Evolutionary conservation across 768 basidiomycete species (phyloP), one percentile per base, ranked within the genome.

Genomic region (Macrolepiota fuliginosa): DNA sequence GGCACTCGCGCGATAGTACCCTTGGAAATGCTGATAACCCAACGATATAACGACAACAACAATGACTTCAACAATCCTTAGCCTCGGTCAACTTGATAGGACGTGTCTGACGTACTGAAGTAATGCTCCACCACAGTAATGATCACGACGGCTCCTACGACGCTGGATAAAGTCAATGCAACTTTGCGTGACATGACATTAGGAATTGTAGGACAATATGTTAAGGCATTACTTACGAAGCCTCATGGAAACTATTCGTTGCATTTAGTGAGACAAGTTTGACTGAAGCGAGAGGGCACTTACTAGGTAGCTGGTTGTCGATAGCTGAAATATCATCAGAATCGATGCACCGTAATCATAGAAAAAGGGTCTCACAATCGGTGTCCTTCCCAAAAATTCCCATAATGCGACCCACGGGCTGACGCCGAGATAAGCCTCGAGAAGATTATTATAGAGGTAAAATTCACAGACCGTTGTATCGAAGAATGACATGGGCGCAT

Each of bases 401-500:
- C 29, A 86, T 71, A 24, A 87, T 83, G 32, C 87, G 82, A 19
- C 87, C 87, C 67, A 80, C 76, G 0, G 85, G 85, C 84, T 84
- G 61, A 35, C n/a, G 40, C 25, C 9, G 39, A n/a, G 35, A 10
- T 56, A 19, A 59, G n/a, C 27, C 29, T 0, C 24, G 7, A 13
- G 50, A 9, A 53, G 10, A 47, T n/a, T n/a, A 15, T 17, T n/a
- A 27, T 11, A 25, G 5, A 27, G 3, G 9, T 19, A 24, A 35
- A 13, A 7, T 32, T 32, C 29, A 56, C 69, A 64, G 64, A 82
- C 83, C 17, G 86, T 87, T 1, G 82, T 88, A 70, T 92, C 91
- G 65, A 91, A 92, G 73, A 90, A 91, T 1, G 83, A 79, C 86
- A 89, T 90, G 0, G 89, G 89, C 0, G 90, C 89, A 69, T 83